These are phyloP conservation scores for Sanghuangporus weigelae DNA, from an alignment of 1,284 basidiomycete genomes.

Conservation along the genomic window DNA sequence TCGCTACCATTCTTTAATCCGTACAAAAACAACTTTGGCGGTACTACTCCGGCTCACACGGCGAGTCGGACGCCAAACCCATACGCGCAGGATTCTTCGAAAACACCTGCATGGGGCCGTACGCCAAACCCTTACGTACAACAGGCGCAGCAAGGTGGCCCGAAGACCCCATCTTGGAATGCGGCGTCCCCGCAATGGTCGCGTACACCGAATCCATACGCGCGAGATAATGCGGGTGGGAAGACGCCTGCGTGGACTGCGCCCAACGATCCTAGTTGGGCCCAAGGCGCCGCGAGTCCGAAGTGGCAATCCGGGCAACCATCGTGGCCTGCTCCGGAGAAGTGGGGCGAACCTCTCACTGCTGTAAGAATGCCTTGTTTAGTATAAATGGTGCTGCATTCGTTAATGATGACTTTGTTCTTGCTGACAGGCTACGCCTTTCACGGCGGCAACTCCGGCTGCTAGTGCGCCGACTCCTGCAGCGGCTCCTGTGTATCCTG, in stretches of 20 bases:
- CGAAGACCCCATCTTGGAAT: constrained; percentile 24
- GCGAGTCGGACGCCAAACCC: constrained; percentile 14
- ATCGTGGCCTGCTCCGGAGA: background rate
- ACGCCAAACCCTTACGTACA: constrained; percentile 56
- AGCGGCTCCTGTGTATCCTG: background rate
- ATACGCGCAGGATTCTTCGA: constrained; percentile 14
- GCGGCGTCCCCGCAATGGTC: constrained; percentile 58
- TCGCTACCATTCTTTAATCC: constrained; percentile 26
- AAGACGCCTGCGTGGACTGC: constrained; percentile 46
- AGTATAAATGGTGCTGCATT: background rate
- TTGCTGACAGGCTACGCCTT: constrained; percentile 12
- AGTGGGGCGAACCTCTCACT: constrained; percentile 6
- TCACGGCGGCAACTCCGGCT: constrained; percentile 11
- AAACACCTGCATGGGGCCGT: constrained; percentile 39
- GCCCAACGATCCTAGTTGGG: constrained; percentile 22
- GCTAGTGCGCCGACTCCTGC: constrained; percentile 14
- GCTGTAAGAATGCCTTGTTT: constrained; percentile 8
- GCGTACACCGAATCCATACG: constrained; percentile 72
- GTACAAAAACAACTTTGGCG: constrained; percentile 24
- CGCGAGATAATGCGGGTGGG: constrained; percentile 43
- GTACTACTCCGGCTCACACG: constrained; percentile 31
- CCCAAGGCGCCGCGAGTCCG: constrained; percentile 35
- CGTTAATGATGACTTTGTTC: background rate
- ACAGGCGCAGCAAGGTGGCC: constrained; percentile 31
- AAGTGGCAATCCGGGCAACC: constrained; percentile 18